phyloP scores from a whole-genome alignment of 2,329 filamentous ascomycete species.

The Neurospora crassa region DNA sequence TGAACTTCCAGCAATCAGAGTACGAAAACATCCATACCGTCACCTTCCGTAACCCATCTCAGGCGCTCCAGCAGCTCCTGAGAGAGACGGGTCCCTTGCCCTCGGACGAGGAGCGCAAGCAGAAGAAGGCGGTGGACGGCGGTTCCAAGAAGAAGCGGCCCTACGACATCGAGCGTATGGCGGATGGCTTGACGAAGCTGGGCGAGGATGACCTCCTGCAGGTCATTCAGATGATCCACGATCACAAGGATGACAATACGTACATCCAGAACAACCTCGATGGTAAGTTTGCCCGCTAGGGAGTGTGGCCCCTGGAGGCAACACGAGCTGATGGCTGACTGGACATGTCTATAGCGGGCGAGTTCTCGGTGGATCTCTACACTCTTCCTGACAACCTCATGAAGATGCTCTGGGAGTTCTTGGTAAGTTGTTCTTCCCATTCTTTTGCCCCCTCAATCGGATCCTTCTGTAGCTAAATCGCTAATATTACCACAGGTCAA shows the following conservation, averaged over 20 bases:
- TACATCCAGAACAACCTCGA: slow-evolving; percentile 98
- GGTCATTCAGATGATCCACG: slow-evolving; percentile 96
- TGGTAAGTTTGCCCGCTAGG: slow-evolving; percentile 45
- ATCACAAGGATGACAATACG: slow-evolving; percentile 88
- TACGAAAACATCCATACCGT: slow-evolving; percentile 80
- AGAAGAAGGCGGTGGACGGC: slow-evolving; percentile 52
- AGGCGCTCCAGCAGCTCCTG: slow-evolving; percentile 68
- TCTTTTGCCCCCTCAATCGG: not conserved
- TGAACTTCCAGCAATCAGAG: slow-evolving; percentile 74
- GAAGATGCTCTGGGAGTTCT: slow-evolving; percentile 92
- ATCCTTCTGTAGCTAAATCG: not conserved
- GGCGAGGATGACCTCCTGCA: slow-evolving; percentile 88
- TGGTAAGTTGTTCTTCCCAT: slow-evolving; percentile 29
- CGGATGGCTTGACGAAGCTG: slow-evolving; percentile 80
- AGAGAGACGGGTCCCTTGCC: slow-evolving; percentile 81
- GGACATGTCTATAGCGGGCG: slow-evolving; percentile 54
- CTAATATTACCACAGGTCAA: not conserved
- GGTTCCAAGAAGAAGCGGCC: slow-evolving; percentile 70
- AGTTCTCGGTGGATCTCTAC: slow-evolving; percentile 97
- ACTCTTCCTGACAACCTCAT: slow-evolving; percentile 85
- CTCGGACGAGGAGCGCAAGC: slow-evolving; percentile 56
- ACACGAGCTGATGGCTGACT: slow-evolving; percentile 21
- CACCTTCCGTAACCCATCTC: slow-evolving; percentile 86
- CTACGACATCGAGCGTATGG: slow-evolving; percentile 90
- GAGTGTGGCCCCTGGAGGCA: not conserved